Percentiles rank a stretch among this genome's conserved stretches.
Evolutionary conservation across 306 rosid species (phyloP).

Genomic region (Cicer arietinum): DNA sequence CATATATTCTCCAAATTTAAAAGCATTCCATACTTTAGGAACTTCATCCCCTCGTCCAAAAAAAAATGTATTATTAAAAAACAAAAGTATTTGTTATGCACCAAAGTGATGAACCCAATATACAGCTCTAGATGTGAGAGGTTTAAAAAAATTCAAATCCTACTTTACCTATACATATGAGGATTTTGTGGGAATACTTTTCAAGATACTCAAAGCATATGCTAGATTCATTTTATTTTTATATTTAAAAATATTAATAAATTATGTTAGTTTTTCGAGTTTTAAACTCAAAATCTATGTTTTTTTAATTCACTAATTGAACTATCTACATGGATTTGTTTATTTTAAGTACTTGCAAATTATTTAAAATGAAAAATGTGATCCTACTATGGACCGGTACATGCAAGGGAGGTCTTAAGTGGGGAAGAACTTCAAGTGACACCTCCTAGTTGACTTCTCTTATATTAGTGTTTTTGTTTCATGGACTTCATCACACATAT

Average conservation of each 20-base stretch:
- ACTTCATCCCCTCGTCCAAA: no score
- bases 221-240: background rate
- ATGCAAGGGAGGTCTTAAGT: constrained; percentile 75
- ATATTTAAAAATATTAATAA: background rate
- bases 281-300: no score
- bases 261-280: no score
- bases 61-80: no score
- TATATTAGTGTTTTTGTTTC: no score
- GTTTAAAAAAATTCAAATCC: background rate
- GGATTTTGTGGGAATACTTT: background rate
- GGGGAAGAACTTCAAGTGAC: constrained; percentile 57
- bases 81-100: no score
- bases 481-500: no score
- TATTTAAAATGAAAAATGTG: constrained; percentile 35
- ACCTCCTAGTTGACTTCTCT: constrained; percentile 61
- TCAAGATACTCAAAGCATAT: background rate
- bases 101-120: no score
- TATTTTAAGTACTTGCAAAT: constrained; percentile 7
- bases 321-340: background rate
- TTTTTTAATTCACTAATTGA: no score
- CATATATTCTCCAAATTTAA: no score
- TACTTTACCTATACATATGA: background rate
- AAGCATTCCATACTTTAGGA: no score
- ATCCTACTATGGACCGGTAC: constrained; percentile 46
- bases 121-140: background rate